phyloP scores from a whole-genome alignment of 306 rosid species.

The Ormosia semicastrata region DNA sequence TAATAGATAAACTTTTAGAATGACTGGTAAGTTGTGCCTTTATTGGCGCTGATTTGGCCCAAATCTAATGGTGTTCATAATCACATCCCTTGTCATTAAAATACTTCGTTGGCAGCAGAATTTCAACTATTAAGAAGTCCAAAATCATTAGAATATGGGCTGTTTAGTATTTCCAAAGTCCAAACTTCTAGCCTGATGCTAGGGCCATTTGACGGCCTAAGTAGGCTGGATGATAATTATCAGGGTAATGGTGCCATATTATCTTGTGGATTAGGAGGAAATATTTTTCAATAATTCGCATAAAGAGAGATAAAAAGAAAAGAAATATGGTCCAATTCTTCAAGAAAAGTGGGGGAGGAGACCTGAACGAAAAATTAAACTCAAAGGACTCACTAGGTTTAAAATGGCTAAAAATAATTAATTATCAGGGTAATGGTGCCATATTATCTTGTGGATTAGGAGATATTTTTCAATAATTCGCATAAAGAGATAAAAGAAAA shows the following conservation, averaged over 20 bases:
- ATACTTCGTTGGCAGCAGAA: background rate
- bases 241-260: no score
- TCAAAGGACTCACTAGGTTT: background rate
- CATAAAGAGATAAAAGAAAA: no score
- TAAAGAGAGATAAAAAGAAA: no score
- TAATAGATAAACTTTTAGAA: background rate
- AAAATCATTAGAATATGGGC: background rate
- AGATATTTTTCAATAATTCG: background rate
- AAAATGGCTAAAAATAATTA: background rate
- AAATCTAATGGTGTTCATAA: background rate
- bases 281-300: no score
- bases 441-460: background rate
- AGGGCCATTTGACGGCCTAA: background rate
- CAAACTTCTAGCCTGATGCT: background rate
- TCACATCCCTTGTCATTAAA: background rate
- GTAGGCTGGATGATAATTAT: no score
- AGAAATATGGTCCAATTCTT: background rate
- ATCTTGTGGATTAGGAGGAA: no score
- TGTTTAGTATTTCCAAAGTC: background rate
- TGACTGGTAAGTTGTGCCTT: background rate
- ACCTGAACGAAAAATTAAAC: background rate
- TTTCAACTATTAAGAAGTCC: conserved; percentile 1
- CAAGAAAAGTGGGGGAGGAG: background rate
- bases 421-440: background rate
- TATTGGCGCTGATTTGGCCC: background rate